Percentiles rank a stretch among this genome's conserved stretches.
Conservation (phyloP, 1,139 yeast species). For the Scheffersomyces stambukii region DNA sequence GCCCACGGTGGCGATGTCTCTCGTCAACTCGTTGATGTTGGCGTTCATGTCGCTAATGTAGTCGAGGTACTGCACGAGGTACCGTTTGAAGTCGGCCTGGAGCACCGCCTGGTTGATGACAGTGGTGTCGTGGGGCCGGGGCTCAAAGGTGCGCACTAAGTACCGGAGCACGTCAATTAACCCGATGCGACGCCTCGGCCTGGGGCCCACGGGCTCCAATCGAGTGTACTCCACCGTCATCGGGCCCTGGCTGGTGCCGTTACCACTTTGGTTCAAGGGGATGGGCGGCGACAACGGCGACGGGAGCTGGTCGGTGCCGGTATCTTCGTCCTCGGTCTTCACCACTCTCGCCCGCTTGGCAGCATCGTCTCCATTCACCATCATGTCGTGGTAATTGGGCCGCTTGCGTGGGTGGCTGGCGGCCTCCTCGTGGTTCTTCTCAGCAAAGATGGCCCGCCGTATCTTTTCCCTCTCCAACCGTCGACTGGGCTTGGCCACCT, state of each 20-base stretch:
- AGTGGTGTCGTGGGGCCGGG: conserved; percentile 13
- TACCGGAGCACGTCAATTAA: conserved; percentile 34
- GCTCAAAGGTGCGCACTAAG: conserved; percentile 25
- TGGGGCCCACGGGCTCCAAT: conserved; percentile 1
- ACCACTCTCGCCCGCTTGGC: neutral
- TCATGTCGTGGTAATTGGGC: too few species aligned
- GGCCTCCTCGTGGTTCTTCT: too few species aligned
- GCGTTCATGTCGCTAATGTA: conserved; percentile 35
- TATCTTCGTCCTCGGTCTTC: neutral
- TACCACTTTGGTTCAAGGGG: conserved; percentile 1
- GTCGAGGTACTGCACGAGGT: conserved; percentile 25
- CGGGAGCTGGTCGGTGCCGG: too few species aligned
- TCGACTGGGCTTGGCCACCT: too few species aligned
- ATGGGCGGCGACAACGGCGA: neutral
- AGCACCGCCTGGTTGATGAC: conserved; percentile 18
- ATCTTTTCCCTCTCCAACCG: conserved; percentile 1
- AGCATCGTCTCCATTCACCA: neutral
- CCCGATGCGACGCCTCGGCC: conserved; percentile 3
- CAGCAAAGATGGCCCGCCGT: too few species aligned
- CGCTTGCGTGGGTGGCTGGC: too few species aligned
- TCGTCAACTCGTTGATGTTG: conserved; percentile 37
- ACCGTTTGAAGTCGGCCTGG: conserved; percentile 29
- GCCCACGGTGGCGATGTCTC: conserved; percentile 34
- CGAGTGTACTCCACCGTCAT: conserved; percentile 6
- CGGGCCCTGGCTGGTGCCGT: conserved; percentile 1